Conservation (phyloP, 2,329 filamentous ascomycete species). For the Botrytis porri region DNA sequence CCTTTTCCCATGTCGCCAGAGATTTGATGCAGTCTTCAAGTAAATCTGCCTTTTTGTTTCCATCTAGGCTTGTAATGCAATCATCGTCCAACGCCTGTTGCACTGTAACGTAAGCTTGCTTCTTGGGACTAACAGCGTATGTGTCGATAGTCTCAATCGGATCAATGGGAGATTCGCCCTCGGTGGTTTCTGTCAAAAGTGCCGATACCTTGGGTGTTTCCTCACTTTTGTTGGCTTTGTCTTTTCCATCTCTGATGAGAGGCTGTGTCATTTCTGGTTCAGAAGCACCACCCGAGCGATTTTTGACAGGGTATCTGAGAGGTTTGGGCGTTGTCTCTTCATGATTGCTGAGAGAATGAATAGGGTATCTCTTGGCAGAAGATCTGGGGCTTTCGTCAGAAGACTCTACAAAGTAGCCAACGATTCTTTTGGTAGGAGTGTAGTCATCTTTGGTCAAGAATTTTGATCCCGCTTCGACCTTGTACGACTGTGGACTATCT, state of each 20-base stretch:
- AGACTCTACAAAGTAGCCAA: constrained; percentile 15
- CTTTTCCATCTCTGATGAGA: neutral
- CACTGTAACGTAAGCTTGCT: neutral
- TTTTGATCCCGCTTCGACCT: constrained; percentile 4
- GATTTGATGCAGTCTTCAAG: constrained; percentile 23
- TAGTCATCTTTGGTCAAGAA: constrained; percentile 18
- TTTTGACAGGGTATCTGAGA: neutral
- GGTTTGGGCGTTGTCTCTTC: neutral
- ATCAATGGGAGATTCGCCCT: neutral
- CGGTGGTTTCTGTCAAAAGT: neutral
- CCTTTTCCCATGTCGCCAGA: constrained; percentile 25
- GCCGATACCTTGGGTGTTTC: neutral
- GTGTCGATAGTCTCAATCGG: neutral
- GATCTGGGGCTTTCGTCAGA: neutral
- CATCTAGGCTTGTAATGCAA: neutral
- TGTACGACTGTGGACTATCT: neutral
- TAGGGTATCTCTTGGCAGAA: neutral
- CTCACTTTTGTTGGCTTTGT: neutral
- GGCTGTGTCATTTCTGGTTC: neutral
- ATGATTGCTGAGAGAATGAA: neutral
- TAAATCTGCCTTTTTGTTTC: constrained; percentile 1
- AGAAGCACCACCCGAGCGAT: neutral
- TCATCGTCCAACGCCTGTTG: neutral
- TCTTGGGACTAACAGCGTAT: neutral
- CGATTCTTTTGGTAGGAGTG: constrained; percentile 12